Conservation (phyloP, 1,284 basidiomycete species). For the Gomphus sp. region DNA sequence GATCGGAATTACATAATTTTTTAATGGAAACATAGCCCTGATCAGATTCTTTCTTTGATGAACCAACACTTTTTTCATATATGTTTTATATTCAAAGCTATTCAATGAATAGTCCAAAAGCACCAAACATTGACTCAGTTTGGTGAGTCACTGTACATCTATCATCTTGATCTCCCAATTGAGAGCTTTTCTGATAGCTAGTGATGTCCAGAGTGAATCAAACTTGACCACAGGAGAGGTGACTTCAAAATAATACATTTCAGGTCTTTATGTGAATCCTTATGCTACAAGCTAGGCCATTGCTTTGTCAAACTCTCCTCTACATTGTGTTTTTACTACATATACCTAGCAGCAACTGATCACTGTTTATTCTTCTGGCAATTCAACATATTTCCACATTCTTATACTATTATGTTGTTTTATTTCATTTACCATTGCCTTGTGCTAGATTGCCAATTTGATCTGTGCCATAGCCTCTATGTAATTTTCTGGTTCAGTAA, state of each 20-base stretch:
- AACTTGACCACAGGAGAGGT: conserved; percentile 26
- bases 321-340: conserved; percentile 18
- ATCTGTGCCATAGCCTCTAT: neutral
- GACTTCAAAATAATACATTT: conserved; percentile 24
- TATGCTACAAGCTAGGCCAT: no score
- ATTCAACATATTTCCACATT: neutral
- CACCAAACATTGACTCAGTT: no score
- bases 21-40: no score
- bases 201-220: no score
- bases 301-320: conserved; percentile 18
- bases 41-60: no score
- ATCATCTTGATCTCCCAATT: no score
- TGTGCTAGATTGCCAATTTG: neutral
- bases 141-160: no score
- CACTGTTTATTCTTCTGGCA: neutral
- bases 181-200: no score
- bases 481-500: neutral
- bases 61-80: no score
- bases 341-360: conserved; percentile 8
- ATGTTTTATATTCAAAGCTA: no score
- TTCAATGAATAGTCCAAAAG: no score
- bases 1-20: no score
- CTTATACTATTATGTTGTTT: neutral
- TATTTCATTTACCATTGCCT: neutral
- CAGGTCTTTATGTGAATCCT: conserved; percentile 25